Conservation (phyloP, 1,284 basidiomycete genomes). For the Malassezia furfur region DNA sequence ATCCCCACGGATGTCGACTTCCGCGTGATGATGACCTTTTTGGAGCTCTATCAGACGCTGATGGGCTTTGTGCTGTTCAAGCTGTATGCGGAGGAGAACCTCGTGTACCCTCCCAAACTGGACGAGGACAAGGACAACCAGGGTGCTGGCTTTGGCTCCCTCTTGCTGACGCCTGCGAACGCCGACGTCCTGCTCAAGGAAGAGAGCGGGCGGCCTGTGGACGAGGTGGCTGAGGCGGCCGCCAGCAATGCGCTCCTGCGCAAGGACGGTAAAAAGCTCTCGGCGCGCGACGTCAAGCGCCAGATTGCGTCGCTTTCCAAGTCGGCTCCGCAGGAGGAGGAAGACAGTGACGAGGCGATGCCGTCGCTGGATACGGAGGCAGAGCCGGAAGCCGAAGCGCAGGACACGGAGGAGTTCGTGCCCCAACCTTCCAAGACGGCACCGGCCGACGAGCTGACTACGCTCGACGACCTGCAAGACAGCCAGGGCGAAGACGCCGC, state of each 20-base stretch:
- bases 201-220: not conserved
- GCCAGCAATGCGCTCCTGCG: conserved; percentile 24
- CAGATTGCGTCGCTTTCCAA: conserved; percentile 50
- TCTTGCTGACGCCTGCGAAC: conserved; percentile 61
- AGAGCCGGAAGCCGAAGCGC: conserved; percentile 8
- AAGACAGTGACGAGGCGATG: conserved; percentile 23
- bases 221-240: conserved; percentile 17
- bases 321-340: conserved; percentile 16
- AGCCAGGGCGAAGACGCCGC: conserved; percentile 22
- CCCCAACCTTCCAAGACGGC: conserved; percentile 57
- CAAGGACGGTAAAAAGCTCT: conserved; percentile 50
- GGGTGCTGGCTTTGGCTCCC: conserved; percentile 74
- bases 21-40: conserved; percentile 94
- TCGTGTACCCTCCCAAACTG: conserved; percentile 88
- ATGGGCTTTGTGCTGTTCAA: conserved; percentile 95
- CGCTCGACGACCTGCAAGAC: conserved; percentile 59
- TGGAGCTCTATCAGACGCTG: conserved; percentile 94
- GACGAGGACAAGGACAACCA: conserved; percentile 74
- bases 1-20: conserved; percentile 92
- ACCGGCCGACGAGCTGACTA: conserved; percentile 59
- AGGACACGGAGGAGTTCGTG: conserved; percentile 29
- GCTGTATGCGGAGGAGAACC: conserved; percentile 83
- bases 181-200: conserved; percentile 25
- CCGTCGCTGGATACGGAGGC: conserved; percentile 19
- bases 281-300: conserved; percentile 51